Conservation (phyloP, 495 filamentous ascomycete genomes). For the Lichenothelia convexa region DNA sequence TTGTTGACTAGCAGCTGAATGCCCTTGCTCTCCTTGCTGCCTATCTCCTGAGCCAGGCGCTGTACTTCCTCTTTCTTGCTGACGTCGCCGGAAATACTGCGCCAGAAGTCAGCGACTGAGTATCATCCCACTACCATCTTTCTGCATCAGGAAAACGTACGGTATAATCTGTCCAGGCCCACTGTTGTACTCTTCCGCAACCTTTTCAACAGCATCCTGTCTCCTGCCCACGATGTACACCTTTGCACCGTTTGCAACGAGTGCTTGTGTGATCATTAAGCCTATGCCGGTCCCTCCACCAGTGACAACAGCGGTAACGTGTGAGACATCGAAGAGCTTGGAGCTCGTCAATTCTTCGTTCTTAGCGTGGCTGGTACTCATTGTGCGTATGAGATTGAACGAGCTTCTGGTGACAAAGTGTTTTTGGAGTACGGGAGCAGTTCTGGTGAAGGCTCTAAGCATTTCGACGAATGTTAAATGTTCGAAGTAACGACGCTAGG, state of each 20-base stretch:
- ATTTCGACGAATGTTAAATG: no score
- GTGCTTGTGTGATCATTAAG: slow-evolving; percentile 65
- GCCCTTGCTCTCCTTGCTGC: slow-evolving; percentile 16
- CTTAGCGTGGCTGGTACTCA: slow-evolving; percentile 10
- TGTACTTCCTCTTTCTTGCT: slow-evolving; percentile 15
- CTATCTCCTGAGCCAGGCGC: slow-evolving; percentile 15
- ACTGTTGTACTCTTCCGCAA: slow-evolving; percentile 13
- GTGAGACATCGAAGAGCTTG: slow-evolving; percentile 20
- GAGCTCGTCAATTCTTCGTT: slow-evolving; percentile 14
- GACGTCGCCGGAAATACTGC: slow-evolving; percentile 14
- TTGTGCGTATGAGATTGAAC: slow-evolving; percentile 1
- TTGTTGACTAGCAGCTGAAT: slow-evolving; percentile 22
- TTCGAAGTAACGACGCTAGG: no score
- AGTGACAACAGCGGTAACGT: slow-evolving; percentile 19
- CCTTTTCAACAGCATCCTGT: slow-evolving; percentile 15
- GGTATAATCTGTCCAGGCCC: slow-evolving; percentile 12
- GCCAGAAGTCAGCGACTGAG: no score
- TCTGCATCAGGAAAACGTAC: slow-evolving; percentile 1
- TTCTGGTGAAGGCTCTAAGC: neutral
- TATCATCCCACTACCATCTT: no score
- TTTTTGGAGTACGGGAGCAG: neutral
- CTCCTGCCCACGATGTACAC: slow-evolving; percentile 22
- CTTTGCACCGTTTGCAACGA: slow-evolving; percentile 60
- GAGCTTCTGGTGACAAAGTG: neutral
- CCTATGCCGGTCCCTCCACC: slow-evolving; percentile 24